A percentile compares a stretch with the other conserved stretches of the same genome.
Conservation (phyloP, 768 basidiomycete species). For the Naganishia antarctica region DNA sequence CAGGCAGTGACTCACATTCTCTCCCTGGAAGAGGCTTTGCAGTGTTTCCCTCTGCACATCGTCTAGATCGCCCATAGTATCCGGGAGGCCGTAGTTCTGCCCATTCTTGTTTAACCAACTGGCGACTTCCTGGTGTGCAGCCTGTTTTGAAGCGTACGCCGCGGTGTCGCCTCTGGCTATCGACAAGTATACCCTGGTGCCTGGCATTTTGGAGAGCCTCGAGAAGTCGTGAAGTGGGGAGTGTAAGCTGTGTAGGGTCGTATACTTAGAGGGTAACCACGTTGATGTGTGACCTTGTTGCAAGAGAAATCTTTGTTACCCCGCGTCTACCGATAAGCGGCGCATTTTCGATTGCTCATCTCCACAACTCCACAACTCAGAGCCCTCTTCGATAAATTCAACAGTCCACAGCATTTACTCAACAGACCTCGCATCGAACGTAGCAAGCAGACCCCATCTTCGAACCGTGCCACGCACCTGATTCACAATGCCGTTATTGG, state of each 20-base stretch:
- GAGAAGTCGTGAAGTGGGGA: not conserved
- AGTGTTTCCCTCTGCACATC: conserved; percentile 53
- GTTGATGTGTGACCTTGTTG: too few species aligned
- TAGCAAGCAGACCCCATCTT: too few species aligned
- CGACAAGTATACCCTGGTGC: not conserved
- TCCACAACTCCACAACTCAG: too few species aligned
- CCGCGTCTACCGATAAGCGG: too few species aligned
- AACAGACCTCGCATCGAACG: too few species aligned
- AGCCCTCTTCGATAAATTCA: too few species aligned
- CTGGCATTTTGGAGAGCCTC: not conserved
- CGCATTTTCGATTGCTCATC: not conserved
- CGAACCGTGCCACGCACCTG: too few species aligned
- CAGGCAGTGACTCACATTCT: conserved; percentile 21
- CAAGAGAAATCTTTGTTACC: too few species aligned
- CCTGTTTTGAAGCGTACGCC: not conserved
- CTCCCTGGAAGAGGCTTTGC: conserved; percentile 17
- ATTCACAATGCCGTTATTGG: too few species aligned
- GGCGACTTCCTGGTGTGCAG: conserved; percentile 42
- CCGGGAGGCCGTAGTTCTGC: conserved; percentile 53
- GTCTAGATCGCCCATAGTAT: conserved; percentile 49
- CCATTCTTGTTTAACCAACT: conserved; percentile 51
- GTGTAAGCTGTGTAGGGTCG: not conserved
- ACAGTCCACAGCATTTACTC: too few species aligned
- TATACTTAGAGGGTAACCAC: too few species aligned
- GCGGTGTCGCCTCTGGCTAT: conserved; percentile 2